Conservation (phyloP, 164 flowering plant genomes). For the Pachysandra terminalis region DNA sequence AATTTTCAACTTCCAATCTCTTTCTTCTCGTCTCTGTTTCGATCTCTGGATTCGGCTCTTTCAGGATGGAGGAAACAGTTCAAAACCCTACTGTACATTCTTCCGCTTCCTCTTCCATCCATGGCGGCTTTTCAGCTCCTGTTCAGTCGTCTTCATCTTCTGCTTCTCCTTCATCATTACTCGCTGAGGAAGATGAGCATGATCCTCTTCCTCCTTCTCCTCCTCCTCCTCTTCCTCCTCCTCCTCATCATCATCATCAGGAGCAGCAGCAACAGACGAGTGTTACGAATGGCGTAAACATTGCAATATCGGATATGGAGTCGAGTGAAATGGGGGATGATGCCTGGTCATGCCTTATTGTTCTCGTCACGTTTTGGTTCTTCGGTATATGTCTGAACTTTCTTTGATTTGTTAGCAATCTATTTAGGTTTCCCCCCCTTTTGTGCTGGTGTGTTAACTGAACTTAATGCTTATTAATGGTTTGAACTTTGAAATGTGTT, state of each 20-base stretch:
- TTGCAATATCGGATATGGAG: constrained; percentile 14
- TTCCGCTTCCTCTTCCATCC: constrained; percentile 12
- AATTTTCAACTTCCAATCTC: too few species aligned
- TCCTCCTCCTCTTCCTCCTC: too few species aligned
- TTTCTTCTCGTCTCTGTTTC: not conserved
- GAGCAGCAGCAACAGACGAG: constrained; percentile 13
- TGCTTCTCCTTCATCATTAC: constrained; percentile 20
- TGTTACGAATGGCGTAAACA: constrained; percentile 23
- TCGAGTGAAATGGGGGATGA: constrained; percentile 31
- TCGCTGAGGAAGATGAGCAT: constrained; percentile 15
- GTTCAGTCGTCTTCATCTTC: constrained; percentile 17
- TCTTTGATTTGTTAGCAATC: not conserved
- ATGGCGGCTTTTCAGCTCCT: constrained; percentile 5
- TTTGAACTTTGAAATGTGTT: too few species aligned
- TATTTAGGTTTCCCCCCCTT: not conserved
- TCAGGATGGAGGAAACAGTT: constrained; percentile 29
- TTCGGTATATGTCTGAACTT: constrained; percentile 36
- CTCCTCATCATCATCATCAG: constrained; percentile 9
- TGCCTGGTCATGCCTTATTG: constrained; percentile 46
- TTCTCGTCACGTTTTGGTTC: constrained; percentile 55
- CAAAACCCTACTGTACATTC: constrained; percentile 9
- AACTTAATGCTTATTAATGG: not conserved
- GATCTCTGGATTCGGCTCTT: not conserved
- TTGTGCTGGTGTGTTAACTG: not conserved
- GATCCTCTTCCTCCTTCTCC: too few species aligned